Evolutionary conservation across 192 early-diverging fungal species (phyloP).

Genomic region (Podila epicladia): DNA sequence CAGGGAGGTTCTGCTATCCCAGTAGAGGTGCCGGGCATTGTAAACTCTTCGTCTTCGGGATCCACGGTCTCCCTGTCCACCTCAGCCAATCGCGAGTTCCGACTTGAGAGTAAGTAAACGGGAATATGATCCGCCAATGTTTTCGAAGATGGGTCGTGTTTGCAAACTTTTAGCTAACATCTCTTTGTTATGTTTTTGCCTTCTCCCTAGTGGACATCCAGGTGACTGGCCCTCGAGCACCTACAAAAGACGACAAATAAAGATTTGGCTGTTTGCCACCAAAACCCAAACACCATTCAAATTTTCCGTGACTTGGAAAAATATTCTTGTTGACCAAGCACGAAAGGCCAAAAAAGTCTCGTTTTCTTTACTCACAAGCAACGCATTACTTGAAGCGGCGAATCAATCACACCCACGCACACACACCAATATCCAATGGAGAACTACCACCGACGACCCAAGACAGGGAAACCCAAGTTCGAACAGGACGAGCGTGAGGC

Average conservation of each 20-base stretch:
- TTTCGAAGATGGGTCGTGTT: not conserved
- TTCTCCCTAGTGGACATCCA: slow-evolving; percentile 38
- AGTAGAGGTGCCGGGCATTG: not conserved
- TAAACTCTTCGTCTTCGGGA: not conserved
- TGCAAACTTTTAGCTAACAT: not conserved
- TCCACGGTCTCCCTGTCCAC: not conserved
- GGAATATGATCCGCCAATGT: not conserved
- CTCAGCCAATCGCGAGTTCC: slow-evolving; percentile 23
- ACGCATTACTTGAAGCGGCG: too few species aligned
- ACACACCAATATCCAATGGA: slow-evolving; percentile 16
- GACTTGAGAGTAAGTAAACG: slow-evolving; percentile 42
- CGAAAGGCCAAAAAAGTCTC: too few species aligned
- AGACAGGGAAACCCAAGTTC: slow-evolving; percentile 33
- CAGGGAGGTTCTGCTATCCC: not conserved
- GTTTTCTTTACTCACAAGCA: too few species aligned
- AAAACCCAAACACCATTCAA: too few species aligned
- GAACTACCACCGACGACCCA: slow-evolving; percentile 38
- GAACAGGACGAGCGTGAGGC: slow-evolving; percentile 14
- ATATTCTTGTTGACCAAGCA: too few species aligned
- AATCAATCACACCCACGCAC: too few species aligned
- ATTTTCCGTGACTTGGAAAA: too few species aligned
- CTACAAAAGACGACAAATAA: not conserved
- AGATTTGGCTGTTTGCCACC: too few species aligned
- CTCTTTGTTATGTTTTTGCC: not conserved
- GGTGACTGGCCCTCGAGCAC: slow-evolving; percentile 38